phyloP scores from a whole-genome alignment of 2,329 filamentous ascomycete species.

The Arthrobotrys entomopaga region DNA sequence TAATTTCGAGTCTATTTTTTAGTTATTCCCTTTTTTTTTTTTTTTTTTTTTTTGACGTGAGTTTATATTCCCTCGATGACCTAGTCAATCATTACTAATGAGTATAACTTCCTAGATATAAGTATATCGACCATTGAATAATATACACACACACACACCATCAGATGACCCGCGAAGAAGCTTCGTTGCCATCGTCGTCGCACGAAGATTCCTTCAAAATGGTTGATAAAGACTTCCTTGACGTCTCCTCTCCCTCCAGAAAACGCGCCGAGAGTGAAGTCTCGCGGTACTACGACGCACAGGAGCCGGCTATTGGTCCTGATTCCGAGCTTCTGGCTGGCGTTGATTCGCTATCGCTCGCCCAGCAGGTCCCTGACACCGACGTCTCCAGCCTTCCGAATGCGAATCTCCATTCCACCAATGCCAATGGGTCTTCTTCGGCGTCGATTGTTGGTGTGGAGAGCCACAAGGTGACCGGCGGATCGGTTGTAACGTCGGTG shows the following conservation, averaged over 20 bases:
- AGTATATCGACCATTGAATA: background rate
- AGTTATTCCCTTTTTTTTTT: no score
- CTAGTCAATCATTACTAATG: no score
- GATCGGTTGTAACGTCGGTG: background rate
- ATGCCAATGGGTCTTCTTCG: slow-evolving; percentile 29
- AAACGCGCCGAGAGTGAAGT: slow-evolving; percentile 54
- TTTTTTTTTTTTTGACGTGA: no score
- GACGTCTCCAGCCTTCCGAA: background rate
- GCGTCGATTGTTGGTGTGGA: slow-evolving; percentile 12
- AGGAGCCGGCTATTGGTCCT: slow-evolving; percentile 23
- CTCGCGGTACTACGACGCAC: slow-evolving; percentile 53
- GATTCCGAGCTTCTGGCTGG: slow-evolving; percentile 40
- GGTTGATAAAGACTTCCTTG: slow-evolving; percentile 40
- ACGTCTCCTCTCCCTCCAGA: slow-evolving; percentile 41
- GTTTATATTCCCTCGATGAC: no score
- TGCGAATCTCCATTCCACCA: no score
- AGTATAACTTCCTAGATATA: no score
- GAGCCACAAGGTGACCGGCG: slow-evolving; percentile 8
- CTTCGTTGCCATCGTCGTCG: slow-evolving; percentile 16
- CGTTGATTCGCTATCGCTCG: slow-evolving; percentile 16
- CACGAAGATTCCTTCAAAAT: slow-evolving; percentile 33
- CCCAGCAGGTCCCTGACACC: slow-evolving; percentile 22
- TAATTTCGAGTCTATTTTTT: no score
- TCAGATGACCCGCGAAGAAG: slow-evolving; percentile 28
- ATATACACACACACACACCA: background rate